Percentiles rank a stretch among this genome's conserved stretches.
Evolutionary conservation across 768 basidiomycete species (phyloP).

Genomic region (Jaapia argillacea): DNA sequence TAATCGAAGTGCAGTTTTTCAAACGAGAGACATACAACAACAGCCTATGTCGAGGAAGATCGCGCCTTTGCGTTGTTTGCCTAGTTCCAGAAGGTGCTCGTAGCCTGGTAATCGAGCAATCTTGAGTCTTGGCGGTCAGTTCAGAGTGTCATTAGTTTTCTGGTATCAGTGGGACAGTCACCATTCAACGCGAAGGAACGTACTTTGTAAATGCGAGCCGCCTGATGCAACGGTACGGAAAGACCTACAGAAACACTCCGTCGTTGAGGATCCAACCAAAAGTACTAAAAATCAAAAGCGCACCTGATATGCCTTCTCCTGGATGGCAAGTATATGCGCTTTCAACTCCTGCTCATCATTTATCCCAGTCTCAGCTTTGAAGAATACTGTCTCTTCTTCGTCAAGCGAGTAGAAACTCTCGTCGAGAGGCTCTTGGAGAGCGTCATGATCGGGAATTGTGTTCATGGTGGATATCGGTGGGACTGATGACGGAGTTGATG

Average conservation of each 20-base stretch:
- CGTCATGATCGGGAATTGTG: too few relatives aligned
- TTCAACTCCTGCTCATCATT: conserved; percentile 18
- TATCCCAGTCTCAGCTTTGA: conserved; percentile 18
- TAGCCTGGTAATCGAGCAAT: conserved; percentile 16
- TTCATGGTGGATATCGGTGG: too few relatives aligned
- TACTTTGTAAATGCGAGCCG: conserved; percentile 14
- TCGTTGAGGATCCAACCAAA: background rate
- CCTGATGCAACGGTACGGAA: conserved; percentile 22
- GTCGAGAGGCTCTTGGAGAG: too few relatives aligned
- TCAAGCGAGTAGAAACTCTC: background rate
- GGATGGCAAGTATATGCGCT: conserved; percentile 18
- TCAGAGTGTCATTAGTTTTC: background rate
- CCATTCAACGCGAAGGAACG: conserved; percentile 2
- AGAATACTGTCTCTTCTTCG: conserved; percentile 10
- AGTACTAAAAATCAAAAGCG: background rate
- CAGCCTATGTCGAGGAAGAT: conserved; percentile 37
- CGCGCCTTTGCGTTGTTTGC: conserved; percentile 22
- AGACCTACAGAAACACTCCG: conserved; percentile 9
- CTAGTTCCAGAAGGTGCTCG: conserved; percentile 22
- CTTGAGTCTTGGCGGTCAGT: conserved; percentile 13
- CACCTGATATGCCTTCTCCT: conserved; percentile 20
- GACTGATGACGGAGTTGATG: too few relatives aligned
- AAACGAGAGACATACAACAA: too few relatives aligned
- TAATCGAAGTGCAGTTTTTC: too few relatives aligned
- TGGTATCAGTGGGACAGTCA: background rate